Evolutionary conservation across 331 rosid species (phyloP).

Genomic region (Pyrus hybrid): DNA sequence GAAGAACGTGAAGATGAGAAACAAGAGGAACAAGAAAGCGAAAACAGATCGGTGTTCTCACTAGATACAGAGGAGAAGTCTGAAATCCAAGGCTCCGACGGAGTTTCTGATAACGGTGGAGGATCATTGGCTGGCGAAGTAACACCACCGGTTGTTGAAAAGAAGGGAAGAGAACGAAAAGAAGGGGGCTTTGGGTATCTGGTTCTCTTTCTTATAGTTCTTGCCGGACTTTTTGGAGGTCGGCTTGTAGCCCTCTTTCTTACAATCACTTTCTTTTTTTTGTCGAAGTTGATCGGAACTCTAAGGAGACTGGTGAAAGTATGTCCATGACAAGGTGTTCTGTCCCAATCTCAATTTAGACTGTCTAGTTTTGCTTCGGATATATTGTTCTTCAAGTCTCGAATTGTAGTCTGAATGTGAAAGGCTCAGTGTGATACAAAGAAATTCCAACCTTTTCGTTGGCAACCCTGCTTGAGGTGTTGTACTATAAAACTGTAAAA

Average conservation of each 20-base stretch:
- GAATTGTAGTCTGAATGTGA: slow-evolving; percentile 6
- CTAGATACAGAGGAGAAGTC: neutral
- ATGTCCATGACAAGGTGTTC: slow-evolving; percentile 16
- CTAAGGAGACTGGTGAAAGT: slow-evolving; percentile 13
- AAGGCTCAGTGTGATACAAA: slow-evolving; percentile 19
- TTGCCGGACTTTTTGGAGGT: slow-evolving; percentile 59
- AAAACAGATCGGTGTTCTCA: neutral
- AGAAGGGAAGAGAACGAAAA: neutral
- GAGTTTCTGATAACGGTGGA: slow-evolving; percentile 5
- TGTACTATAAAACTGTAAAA: slow-evolving; percentile 34
- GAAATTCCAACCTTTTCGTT: slow-evolving; percentile 44
- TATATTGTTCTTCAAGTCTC: neutral
- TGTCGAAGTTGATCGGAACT: slow-evolving; percentile 25
- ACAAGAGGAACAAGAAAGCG: neutral
- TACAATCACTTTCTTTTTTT: slow-evolving; percentile 45
- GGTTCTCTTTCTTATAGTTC: slow-evolving; percentile 31
- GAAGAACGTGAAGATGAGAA: neutral
- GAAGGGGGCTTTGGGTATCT: slow-evolving; percentile 27
- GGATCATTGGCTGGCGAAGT: neutral
- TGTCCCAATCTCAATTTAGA: slow-evolving; percentile 15
- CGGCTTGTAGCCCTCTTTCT: slow-evolving; percentile 42
- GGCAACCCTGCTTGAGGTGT: slow-evolving; percentile 30
- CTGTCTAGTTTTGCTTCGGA: neutral
- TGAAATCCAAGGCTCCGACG: slow-evolving; percentile 17
- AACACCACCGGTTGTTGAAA: neutral